A percentile compares a stretch with the other conserved stretches of the same genome.
These are phyloP conservation scores for Rhododendron ovatum DNA, from an alignment of 148 eudicot species.

Conservation along the genomic window DNA sequence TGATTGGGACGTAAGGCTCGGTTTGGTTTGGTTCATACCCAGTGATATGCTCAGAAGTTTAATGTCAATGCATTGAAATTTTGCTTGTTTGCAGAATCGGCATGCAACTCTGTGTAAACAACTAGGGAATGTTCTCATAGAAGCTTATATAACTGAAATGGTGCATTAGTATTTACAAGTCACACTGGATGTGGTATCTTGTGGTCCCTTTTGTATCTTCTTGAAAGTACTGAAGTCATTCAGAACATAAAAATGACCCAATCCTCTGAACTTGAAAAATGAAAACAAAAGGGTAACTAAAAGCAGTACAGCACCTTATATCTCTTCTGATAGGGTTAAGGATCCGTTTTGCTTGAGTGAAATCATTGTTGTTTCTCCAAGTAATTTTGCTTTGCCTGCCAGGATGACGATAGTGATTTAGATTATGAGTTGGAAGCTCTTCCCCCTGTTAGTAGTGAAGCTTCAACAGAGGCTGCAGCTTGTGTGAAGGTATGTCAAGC, in stretches of 20 bases:
- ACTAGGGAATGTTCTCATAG: not conserved
- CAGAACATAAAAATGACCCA: not conserved
- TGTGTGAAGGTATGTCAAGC: conserved; percentile 65
- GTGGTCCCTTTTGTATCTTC: not conserved
- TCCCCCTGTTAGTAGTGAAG: conserved; percentile 53
- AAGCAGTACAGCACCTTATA: not conserved
- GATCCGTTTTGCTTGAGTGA: not conserved
- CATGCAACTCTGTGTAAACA: not conserved
- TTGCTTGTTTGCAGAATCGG: not conserved
- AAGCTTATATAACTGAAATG: not conserved
- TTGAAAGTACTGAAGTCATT: not conserved
- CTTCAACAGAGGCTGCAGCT: conserved; percentile 60
- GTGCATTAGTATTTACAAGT: not conserved
- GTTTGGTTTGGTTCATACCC: not conserved
- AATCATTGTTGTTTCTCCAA: not conserved
- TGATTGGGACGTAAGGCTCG: not conserved
- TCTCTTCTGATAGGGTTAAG: not conserved
- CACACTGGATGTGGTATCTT: not conserved
- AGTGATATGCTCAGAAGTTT: not conserved
- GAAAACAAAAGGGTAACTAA: not conserved
- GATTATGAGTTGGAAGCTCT: conserved; percentile 70
- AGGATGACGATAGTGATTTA: conserved; percentile 96
- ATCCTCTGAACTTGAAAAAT: not conserved
- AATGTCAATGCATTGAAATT: not conserved
- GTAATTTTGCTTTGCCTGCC: conserved; percentile 19